Conservation (phyloP, 176 grass and related monocot genomes). For the Ensete glaucum region DNA sequence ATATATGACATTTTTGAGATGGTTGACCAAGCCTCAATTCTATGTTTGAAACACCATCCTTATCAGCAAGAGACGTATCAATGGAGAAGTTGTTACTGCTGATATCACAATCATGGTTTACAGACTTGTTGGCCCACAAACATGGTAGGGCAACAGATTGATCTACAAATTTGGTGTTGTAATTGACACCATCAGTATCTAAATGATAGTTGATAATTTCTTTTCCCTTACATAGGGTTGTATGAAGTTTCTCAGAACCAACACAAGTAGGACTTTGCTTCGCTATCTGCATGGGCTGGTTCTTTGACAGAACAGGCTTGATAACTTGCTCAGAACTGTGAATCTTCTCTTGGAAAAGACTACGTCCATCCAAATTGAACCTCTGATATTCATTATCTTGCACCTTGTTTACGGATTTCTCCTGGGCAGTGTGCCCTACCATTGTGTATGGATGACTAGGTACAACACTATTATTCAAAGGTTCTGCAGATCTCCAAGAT, state of each 20-base stretch:
- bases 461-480: constrained; percentile 1
- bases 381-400: background rate
- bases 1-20: background rate
- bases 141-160: background rate
- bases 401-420: background rate
- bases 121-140: background rate
- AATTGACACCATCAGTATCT: background rate
- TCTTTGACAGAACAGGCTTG: background rate
- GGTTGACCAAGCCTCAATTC: constrained; percentile 13
- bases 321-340: background rate
- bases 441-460: background rate
- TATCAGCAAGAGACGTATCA: constrained; percentile 1
- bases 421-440: background rate
- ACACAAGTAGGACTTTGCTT: constrained; percentile 4
- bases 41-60: background rate
- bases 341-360: constrained; percentile 1
- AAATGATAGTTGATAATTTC: background rate
- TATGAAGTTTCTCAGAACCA: background rate
- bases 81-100: background rate
- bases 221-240: background rate
- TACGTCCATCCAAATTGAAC: background rate
- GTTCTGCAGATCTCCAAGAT: background rate
- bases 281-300: background rate
- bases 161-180: background rate
- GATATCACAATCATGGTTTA: background rate